phyloP scores from a whole-genome alignment of 192 early-diverging fungal species.

The Coemansia erecta region DNA sequence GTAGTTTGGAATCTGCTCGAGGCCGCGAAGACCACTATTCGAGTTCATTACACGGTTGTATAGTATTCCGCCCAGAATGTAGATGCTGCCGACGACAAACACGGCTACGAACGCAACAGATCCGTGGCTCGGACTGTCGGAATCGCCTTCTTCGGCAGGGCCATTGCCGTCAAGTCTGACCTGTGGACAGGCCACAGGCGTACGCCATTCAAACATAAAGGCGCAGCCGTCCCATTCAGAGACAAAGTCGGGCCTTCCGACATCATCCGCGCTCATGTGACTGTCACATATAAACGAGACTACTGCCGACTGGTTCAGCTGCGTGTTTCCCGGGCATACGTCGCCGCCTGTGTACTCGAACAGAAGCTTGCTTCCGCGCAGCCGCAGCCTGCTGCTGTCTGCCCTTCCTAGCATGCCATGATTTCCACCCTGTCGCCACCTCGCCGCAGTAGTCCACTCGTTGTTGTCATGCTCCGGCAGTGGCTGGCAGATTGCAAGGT shows the following conservation, averaged over 20 bases:
- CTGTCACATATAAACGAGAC: conserved; percentile 48
- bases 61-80: conserved; percentile 53
- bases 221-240: conserved; percentile 44
- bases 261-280: conserved; percentile 6
- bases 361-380: conserved; percentile 41
- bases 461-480: conserved; percentile 8
- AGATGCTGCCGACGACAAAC: conserved; percentile 51
- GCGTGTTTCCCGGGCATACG: conserved; percentile 20
- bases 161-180: conserved; percentile 1
- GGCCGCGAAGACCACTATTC: conserved; percentile 46
- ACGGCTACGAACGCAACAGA: conserved; percentile 36
- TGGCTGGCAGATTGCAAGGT: conserved; percentile 37
- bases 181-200: conserved; percentile 37
- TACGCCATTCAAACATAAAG: conserved; percentile 58
- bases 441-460: conserved; percentile 8
- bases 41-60: conserved; percentile 56
- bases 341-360: conserved; percentile 48
- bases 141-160: neutral
- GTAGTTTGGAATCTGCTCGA: conserved; percentile 58
- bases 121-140: conserved; percentile 13
- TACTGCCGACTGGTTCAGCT: conserved; percentile 32
- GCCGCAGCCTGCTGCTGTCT: conserved; percentile 12
- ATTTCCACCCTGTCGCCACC: conserved; percentile 18
- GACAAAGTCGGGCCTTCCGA: conserved; percentile 46
- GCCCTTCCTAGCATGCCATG: conserved; percentile 25